Base-by-base conservation (phyloP, 2,329 filamentous ascomycete genomes). In the Xylaria sp. region DNA sequence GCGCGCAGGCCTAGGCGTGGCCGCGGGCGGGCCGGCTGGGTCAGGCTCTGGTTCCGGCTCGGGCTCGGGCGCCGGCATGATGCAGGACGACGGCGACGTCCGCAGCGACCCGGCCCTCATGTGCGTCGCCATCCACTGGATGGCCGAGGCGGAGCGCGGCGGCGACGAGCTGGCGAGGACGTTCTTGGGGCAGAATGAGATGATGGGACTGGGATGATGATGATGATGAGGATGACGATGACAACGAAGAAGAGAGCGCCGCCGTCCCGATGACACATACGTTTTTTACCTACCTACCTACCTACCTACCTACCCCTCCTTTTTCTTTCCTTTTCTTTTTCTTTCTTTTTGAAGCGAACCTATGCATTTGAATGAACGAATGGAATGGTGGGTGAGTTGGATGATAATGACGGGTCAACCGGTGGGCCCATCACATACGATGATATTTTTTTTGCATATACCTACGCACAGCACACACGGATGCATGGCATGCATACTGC, bases 91-190 rank as follows among this genome's bases (percentile, higher is more conserved):
- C 44, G 76, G 75, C 17, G 75, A 83, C 54, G 79, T 83, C 34
- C 72, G 91, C 62, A 92, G 87, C 55, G 91, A 97, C 70, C 90
- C 91, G 1, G 88, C 88, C 49, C 86, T 92, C 39, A 94, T 97
- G 90, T 97, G 92, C 66, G 85, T 96, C 52, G 93, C 93, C 8
- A 87, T 95, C 73, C 93, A 97, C 77, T 97, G 93, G 92, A 97
- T 97, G 92, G 91, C 93, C 75, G 80, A 90, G 61, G 92, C 90
- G 37, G 89, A 91, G 64, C 82, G 83, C 50, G 92, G 92, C n/a
- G 92, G 92, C 1, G 93, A 97, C 70, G 84, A 89, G 67, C 77
- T 96, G 63, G 93, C 93, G 18, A 87, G 85, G 69, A 89, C 88
- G 70, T 92, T 93, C 73, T 76, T 97, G 71, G 82, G 87, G 60